Evolutionary conservation across 306 rosid species (phyloP).

Genomic region (Medicago arabica): DNA sequence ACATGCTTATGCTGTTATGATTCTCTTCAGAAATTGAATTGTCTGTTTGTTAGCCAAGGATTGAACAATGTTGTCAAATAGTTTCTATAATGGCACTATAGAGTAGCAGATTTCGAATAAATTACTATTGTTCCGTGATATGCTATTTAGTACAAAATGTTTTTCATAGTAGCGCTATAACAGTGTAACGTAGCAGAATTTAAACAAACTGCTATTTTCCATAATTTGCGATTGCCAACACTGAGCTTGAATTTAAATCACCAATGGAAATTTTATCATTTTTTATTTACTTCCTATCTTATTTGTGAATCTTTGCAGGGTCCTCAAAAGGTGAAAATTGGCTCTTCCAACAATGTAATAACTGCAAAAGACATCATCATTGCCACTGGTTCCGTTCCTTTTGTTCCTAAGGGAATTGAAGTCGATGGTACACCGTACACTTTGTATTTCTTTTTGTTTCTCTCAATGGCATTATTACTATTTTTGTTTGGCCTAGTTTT

Average conservation of each 20-base stretch:
- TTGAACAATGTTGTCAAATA: not conserved
- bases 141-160: not conserved
- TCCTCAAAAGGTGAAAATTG: slow-evolving; percentile 89
- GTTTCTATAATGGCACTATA: not conserved
- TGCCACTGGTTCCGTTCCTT: slow-evolving; percentile 98
- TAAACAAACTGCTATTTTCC: not conserved
- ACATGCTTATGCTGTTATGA: not conserved
- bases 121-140: not conserved
- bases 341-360: slow-evolving; percentile 72
- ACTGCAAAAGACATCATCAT: slow-evolving; percentile 90
- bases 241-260: not conserved
- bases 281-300: slow-evolving; percentile 17
- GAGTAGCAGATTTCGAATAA: not conserved
- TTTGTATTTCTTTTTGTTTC: slow-evolving; percentile 21
- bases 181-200: not conserved
- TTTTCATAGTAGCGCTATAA: not conserved
- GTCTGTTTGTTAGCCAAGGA: slow-evolving; percentile 16
- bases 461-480: slow-evolving; percentile 2
- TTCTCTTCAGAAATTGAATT: slow-evolving; percentile 21
- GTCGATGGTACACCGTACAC: slow-evolving; percentile 65
- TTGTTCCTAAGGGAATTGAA: slow-evolving; percentile 97
- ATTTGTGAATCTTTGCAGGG: slow-evolving; percentile 57
- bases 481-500: slow-evolving; percentile 16
- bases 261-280: slow-evolving; percentile 17
- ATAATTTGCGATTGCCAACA: not conserved